Conservation (phyloP, 768 basidiomycete genomes). For the Exidia glandulosa region DNA sequence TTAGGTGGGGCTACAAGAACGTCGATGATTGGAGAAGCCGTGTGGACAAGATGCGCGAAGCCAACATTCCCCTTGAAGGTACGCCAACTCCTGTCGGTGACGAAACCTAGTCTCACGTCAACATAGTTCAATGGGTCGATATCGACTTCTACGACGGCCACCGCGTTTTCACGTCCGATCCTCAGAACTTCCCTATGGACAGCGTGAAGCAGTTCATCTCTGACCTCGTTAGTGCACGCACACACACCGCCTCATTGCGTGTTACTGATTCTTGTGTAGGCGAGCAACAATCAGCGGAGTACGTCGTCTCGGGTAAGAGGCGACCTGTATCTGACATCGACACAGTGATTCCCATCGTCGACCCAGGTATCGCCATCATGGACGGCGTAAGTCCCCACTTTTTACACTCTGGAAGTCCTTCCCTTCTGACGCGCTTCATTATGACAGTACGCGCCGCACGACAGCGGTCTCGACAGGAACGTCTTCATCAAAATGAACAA, state of each 20-base stretch:
- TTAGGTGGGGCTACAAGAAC: slow-evolving; percentile 41
- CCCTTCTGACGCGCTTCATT: slow-evolving; percentile 1
- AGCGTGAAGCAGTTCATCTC: slow-evolving; percentile 10
- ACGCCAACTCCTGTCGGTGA: too few species aligned
- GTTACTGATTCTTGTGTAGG: slow-evolving; percentile 12
- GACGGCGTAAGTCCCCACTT: slow-evolving; percentile 54
- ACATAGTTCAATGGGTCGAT: slow-evolving; percentile 3
- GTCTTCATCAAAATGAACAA: slow-evolving; percentile 69
- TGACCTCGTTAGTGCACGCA: background rate
- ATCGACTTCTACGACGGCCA: slow-evolving; percentile 11
- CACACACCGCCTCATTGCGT: background rate
- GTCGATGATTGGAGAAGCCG: slow-evolving; percentile 45
- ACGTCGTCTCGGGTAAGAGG: slow-evolving; percentile 3
- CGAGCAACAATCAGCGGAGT: slow-evolving; percentile 39
- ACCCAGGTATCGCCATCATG: slow-evolving; percentile 47
- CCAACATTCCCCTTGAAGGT: slow-evolving; percentile 69
- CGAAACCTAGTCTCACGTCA: too few species aligned
- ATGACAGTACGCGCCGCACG: slow-evolving; percentile 54
- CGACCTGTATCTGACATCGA: background rate
- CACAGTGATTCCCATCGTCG: slow-evolving; percentile 45
- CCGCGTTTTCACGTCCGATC: slow-evolving; percentile 16
- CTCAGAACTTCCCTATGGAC: slow-evolving; percentile 15
- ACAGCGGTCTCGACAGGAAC: slow-evolving; percentile 41
- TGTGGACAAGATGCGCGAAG: slow-evolving; percentile 49
- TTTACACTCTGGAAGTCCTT: slow-evolving; percentile 7